Base-by-base conservation (phyloP, 176 grass and related monocot genomes). In the Musa schizocarpa region DNA sequence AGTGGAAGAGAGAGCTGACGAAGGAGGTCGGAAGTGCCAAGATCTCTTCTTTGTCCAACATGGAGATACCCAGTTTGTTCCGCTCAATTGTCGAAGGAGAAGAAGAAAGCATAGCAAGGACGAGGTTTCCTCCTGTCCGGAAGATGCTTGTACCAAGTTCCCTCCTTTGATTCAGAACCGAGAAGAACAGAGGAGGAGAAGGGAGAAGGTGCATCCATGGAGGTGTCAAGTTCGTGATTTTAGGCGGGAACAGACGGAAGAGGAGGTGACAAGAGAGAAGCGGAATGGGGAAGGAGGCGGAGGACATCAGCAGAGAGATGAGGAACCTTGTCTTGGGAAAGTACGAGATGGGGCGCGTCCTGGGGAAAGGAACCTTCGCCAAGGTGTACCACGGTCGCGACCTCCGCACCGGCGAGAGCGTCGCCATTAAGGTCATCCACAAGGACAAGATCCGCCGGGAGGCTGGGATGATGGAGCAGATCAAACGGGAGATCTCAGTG, bases 381-480 rank as follows among this genome's bases (percentile, higher is more conserved):
- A 96, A 91, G 86, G 92, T 96, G 2, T 84, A 96, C 74, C 82
- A 96, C 66, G 92, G 75, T 62, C 81, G 92, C 0, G 88, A 96
- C 80, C 50, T 92, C 2, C 53, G 75, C 63, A 51, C 83, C 2
- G 74, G 74, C 10, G 84, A 67, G n/a, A 87, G 86, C 82, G 92
- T 96, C 22, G 92, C 92, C 6, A 89, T 96, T 57, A 96, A 96
- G 87, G 85, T 92, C 68, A 96, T 96, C 84, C 76, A 87, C 75
- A 96, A 96, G 84, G 86, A 90, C 8, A 82, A 77, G 52, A 80
- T 96, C 13, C 87, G 79, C 17, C 77, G 67, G 1, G 80, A 69
- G 53, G 75, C 82, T 0, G 89, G 92, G 17, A 89, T 96, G 92
- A 61, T 89, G 75, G 92, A 96, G 78, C 92, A 96, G 82, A 90